These are phyloP conservation scores for Citrus medica DNA, from an alignment of 345 rosid genomes.

Conservation along the genomic window DNA sequence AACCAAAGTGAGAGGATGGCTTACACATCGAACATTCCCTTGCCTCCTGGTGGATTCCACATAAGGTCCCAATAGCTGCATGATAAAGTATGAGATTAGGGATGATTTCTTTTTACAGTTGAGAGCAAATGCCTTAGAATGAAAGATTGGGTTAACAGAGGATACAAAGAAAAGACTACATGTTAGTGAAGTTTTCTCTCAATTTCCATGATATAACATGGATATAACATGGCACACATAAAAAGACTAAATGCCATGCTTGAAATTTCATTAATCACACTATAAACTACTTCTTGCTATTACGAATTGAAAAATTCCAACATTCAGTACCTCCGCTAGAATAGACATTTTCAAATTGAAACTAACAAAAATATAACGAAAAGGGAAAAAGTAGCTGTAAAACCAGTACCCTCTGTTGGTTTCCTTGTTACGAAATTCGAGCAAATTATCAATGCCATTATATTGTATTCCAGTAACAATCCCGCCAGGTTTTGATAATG, in stretches of 20 bases:
- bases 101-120: not conserved
- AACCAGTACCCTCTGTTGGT: slow-evolving; percentile 65
- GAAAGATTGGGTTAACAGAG: not conserved
- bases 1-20: slow-evolving; percentile 16
- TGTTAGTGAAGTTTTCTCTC: not conserved
- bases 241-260: not conserved
- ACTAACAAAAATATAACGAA: not conserved
- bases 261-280: not conserved
- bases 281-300: not conserved
- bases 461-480: slow-evolving; percentile 62
- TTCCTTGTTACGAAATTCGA: slow-evolving; percentile 70
- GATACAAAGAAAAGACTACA: not conserved
- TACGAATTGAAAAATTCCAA: not conserved
- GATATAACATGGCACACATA: not conserved
- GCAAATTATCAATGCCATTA: slow-evolving; percentile 64
- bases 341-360: not conserved
- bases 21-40: slow-evolving; percentile 90
- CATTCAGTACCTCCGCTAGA: not conserved
- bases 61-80: slow-evolving; percentile 82
- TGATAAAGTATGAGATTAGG: slow-evolving; percentile 1
- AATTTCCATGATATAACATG: not conserved
- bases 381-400: not conserved
- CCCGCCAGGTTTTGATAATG: slow-evolving; percentile 69
- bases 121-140: not conserved
- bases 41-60: slow-evolving; percentile 74